A percentile compares a stretch with the other conserved stretches of the same genome.
phyloP scores from a whole-genome alignment of 208 protist genomes.

The Trypanosoma boissoni region DNA sequence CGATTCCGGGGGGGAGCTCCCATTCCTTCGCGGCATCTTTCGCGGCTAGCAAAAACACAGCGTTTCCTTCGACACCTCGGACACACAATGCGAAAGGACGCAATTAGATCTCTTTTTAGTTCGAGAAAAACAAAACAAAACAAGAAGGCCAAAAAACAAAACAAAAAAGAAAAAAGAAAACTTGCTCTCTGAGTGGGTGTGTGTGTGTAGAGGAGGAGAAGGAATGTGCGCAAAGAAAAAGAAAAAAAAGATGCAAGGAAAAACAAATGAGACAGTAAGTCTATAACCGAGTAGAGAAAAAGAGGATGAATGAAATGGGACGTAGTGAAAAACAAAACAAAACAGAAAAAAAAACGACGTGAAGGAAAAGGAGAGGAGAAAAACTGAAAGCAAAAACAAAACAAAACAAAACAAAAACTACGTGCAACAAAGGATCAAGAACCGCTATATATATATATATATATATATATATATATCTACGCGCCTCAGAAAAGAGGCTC shows the following conservation, averaged over 20 bases:
- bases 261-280: conserved; percentile 9
- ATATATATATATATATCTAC: conserved; percentile 7
- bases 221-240: neutral
- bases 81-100: conserved; percentile 18
- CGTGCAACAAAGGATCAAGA: conserved; percentile 6
- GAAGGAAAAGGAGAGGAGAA: neutral
- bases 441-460: conserved; percentile 7
- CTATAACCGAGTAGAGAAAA: too few species aligned
- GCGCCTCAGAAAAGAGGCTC: neutral
- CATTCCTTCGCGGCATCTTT: conserved; percentile 22
- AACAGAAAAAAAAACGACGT: conserved; percentile 1
- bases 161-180: conserved; percentile 4
- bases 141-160: neutral
- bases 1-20: conserved; percentile 26
- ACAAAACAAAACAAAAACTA: neutral
- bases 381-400: neutral
- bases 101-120: conserved; percentile 6
- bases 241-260: conserved; percentile 4
- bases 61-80: conserved; percentile 20
- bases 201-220: neutral
- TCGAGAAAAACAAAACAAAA: neutral
- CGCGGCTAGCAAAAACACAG: conserved; percentile 18
- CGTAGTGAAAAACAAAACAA: conserved; percentile 1
- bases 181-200: too few species aligned
- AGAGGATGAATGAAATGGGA: neutral